Evolutionary conservation across 176 grass and related monocot species (phyloP), one percentile per base, ranked within the genome.

Genomic region (Alloteropsis semialata): DNA sequence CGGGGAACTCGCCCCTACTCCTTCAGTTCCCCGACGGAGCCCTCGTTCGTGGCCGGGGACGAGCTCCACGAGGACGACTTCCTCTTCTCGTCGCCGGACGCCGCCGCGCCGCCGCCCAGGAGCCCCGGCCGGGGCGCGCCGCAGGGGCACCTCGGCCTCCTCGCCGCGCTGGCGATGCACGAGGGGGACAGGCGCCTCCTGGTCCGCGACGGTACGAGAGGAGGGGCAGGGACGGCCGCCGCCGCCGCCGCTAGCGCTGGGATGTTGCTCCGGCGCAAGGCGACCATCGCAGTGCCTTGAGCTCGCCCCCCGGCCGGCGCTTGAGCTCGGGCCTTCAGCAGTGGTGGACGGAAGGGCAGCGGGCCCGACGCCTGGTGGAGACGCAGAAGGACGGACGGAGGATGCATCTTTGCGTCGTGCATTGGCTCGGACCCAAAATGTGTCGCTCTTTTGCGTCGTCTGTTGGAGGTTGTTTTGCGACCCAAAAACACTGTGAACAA

Each of bases 51-150:
- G 56, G 83, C 83, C 1, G 78, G 78, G 38, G 88, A 86, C 19
- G 88, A 90, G 57, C 53, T 86, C n/a, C 83, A 86, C 28, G 83
- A 90, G 78, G 88, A 90, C 37, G 88, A 90, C 19, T 82, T 86
- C 79, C 84, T 90, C 45, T 86, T 90, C 73, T 90, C 83, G 2
- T 81, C 88, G 33, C 38, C 77, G 36, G 58, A 65, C 60, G 56
- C 63, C 36, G 53, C 0, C 75, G 49, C 72, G 48, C 48, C 21
- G 60, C 45, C 44, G 50, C 1, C 82, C 13, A 45, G 41, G 60
- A 69, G 34, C 63, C 82, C 87, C 5, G 79, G 45, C 56, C 56
- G 78, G 21, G 78, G 78, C 10, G 78, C 64, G 65, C 17, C 65
- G 37, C 83, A 71, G 56, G 67, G 22, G 11, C 72, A 89, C 56